Base-by-base conservation (phyloP, 306 rosid species). In the Adenanthera pavonina region DNA sequence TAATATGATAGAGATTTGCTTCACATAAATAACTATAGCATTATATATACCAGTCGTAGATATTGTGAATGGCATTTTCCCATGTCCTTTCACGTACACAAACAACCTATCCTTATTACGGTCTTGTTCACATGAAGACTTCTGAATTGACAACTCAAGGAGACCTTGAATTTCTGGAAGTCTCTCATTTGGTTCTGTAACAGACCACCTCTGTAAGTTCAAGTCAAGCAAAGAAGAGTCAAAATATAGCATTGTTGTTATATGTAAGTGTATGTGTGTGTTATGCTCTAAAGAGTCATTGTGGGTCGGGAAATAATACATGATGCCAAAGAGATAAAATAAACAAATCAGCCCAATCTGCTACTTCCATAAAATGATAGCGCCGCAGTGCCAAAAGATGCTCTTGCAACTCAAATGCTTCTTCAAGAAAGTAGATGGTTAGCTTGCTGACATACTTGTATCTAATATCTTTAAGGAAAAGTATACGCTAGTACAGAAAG, bases 281-380 rank as follows among this genome's bases (percentile, higher is more conserved):
- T 73, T 68, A 80, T 57, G 69, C 75, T 85, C 44, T 16, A 72
- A 15, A 73, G 66, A 25, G 69, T 57, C 51, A 82, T 56, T 59
- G 64, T 40, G 69, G 76, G 84, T 87, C 52, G 74, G 72, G 72
- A 84, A 78, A 81, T 71, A 76, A 64, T 91, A 92, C 97, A 87
- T 93, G 97, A 84, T 85, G 85, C 95, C 97, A 93, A 73, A 95
- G 96, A 74, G 93, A 89, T 86, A 90, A 84, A 84, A 95, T 88
- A 89, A 95, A 95, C 86, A 92, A 85, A 93, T 93, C 97, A 83
- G 97, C 96, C 99, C 99, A 95, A 80, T 95, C 99, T 68, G 96
- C 97, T 67, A 87, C 48, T 86, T 95, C 99, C 99, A 95, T 93
- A 77, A 95, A 93, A 86, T 95, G 93, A 82, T 95, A 93, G 40